phyloP scores from a whole-genome alignment of 2,329 filamentous ascomycete species.

The Diaporthe capsici region DNA sequence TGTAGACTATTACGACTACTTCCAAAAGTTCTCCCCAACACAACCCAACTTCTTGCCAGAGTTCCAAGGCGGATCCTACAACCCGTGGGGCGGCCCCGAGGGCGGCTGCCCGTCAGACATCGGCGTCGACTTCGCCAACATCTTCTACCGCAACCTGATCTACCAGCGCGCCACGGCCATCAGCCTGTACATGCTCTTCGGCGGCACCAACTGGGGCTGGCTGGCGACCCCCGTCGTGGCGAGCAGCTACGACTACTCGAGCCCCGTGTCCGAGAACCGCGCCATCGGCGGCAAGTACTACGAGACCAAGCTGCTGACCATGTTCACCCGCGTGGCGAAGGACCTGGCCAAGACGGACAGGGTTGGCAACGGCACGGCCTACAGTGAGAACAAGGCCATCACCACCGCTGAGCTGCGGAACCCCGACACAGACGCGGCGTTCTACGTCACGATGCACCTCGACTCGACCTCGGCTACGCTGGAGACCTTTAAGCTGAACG shows the following conservation, averaged over 20 bases:
- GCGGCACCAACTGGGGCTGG: slow-evolving; percentile 75
- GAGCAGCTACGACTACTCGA: slow-evolving; percentile 75
- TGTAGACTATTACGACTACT: slow-evolving; percentile 46
- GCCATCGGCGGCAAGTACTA: slow-evolving; percentile 71
- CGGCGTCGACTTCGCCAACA: slow-evolving; percentile 71
- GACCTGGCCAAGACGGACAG: slow-evolving; percentile 70
- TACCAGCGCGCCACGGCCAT: slow-evolving; percentile 71
- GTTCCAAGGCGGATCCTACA: slow-evolving; percentile 72
- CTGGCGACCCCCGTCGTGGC: slow-evolving; percentile 70
- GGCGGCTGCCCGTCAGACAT: slow-evolving; percentile 68
- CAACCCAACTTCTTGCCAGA: slow-evolving; percentile 71
- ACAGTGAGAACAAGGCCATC: slow-evolving; percentile 66
- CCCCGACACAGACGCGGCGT: slow-evolving; percentile 67
- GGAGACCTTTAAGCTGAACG: slow-evolving; percentile 67
- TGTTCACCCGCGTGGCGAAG: slow-evolving; percentile 71
- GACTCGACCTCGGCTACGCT: slow-evolving; percentile 64
- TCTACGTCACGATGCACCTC: slow-evolving; percentile 71
- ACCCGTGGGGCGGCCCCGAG: slow-evolving; percentile 73
- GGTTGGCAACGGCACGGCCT: slow-evolving; percentile 60
- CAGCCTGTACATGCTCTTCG: slow-evolving; percentile 75
- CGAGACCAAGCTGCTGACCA: slow-evolving; percentile 72
- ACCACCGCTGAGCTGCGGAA: slow-evolving; percentile 70
- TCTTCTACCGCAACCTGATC: slow-evolving; percentile 75
- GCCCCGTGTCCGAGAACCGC: slow-evolving; percentile 72
- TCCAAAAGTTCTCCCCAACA: slow-evolving; percentile 51